A percentile compares a stretch with the other conserved stretches of the same genome.
phyloP scores from a whole-genome alignment of 169 alveolate species.

The Theileria annulata region DNA sequence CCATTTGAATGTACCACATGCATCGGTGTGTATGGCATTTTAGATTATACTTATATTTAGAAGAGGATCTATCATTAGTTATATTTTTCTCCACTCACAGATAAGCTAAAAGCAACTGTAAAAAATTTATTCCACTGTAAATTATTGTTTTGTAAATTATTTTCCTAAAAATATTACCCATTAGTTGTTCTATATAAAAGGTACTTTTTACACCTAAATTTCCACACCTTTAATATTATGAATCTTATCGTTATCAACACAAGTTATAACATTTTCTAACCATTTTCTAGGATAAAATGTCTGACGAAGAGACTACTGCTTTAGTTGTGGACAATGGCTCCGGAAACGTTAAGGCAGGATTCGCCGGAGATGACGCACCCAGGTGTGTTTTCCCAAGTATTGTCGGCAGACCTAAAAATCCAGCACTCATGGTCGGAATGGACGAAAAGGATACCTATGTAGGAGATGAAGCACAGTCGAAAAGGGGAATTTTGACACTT shows the following conservation, averaged over 20 bases:
- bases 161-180: not conserved
- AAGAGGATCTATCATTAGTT: not conserved
- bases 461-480: slow-evolving; percentile 98
- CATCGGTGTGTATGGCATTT: slow-evolving; percentile 15
- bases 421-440: slow-evolving; percentile 95
- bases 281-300: slow-evolving; percentile 68
- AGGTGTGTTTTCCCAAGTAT: slow-evolving; percentile 97
- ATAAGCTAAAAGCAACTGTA: slow-evolving; percentile 4
- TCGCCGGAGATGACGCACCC: slow-evolving; percentile 99
- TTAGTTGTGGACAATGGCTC: slow-evolving; percentile 98
- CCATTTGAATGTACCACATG: slow-evolving; percentile 20
- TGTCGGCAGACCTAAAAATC: slow-evolving; percentile 96
- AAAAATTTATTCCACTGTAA: not conserved
- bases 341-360: slow-evolving; percentile 99
- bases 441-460: slow-evolving; percentile 95
- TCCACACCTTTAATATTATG: not conserved
- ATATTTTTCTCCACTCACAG: not conserved
- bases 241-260: not conserved
- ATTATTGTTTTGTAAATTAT: not conserved
- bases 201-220: not conserved
- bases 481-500: slow-evolving; percentile 95
- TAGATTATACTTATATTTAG: not conserved
- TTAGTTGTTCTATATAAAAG: not conserved
- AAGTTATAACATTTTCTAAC: not conserved
- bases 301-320: slow-evolving; percentile 90